Base-by-base conservation (phyloP, 768 basidiomycete genomes). In the Amanita fuliginea region DNA sequence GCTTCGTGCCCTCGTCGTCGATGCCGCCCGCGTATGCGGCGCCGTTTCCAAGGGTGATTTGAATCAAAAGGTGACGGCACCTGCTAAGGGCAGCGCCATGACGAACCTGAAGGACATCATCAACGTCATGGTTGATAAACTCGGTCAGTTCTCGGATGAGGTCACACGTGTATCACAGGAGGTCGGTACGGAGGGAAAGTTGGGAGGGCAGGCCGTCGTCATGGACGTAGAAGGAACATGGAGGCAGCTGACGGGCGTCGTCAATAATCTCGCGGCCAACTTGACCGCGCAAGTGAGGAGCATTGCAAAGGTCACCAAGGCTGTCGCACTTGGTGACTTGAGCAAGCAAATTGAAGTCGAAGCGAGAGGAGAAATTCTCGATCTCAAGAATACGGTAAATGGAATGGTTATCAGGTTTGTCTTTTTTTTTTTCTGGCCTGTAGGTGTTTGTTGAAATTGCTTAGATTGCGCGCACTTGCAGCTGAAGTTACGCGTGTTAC, bases 321-420 rank as follows among this genome's bases (percentile, higher is more conserved):
- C 93, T 4, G 92, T 96, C 61, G 93, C 92, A 0, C 68, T 85
- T 45, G 93, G 93, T 19, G 92, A 97, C 65, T 67, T 92, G 57
- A 83, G 79, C 45, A 88, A 88, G 63, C 89, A 87, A 62, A 94
- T 97, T 57, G 88, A 91, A 51, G 92, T 95, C 57, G 89, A 92
- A 59, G 86, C 83, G 9, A 75, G 82, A 21, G 93, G 93, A 16
- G 93, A 97, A 67, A 95, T 97, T 50, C 67, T 86, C 52, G 86
- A 90, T 62, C 69, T 91, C 61, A 90, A 76, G 62, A 76, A 75
- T 54, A 78, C 76, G 21, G 76, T 79, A 44, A 79, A 77, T 60
- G 74, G 74, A 57, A 78, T 78, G 77, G 76, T 77, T 8, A 68
- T 75, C 48, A 73, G 70, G 53, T 47, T 14, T 21, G 46, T 26